These are phyloP conservation scores for Malassezia nana DNA, from an alignment of 1,284 basidiomycete species.

Conservation along the genomic window DNA sequence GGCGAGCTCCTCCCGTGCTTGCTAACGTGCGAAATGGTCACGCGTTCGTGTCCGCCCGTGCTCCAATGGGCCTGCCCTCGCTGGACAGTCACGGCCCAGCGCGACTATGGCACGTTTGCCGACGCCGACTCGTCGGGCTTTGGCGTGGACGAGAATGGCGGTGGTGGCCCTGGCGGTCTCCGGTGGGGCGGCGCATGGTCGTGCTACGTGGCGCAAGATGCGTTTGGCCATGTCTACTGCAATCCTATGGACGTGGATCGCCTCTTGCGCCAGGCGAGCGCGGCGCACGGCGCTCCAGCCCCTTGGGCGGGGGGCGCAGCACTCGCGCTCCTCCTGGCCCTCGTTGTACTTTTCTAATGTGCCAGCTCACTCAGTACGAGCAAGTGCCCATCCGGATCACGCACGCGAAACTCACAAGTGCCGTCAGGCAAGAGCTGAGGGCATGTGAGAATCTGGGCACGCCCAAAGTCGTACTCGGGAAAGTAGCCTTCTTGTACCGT, in stretches of 20 bases:
- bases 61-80: conserved; percentile 39
- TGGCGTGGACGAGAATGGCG: conserved; percentile 36
- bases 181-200: conserved; percentile 36
- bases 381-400: conserved; percentile 35
- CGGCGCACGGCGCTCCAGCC: too few species aligned
- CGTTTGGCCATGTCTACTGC: conserved; percentile 43
- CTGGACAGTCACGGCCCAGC: conserved; percentile 43
- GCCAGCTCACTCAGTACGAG: conserved; percentile 21
- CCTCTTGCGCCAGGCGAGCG: conserved; percentile 19
- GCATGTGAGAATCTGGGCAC: conserved; percentile 23
- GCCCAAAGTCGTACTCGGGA: conserved; percentile 22
- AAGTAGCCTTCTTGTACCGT: conserved; percentile 22
- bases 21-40: conserved; percentile 41
- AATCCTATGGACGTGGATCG: conserved; percentile 42
- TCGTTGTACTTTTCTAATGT: not conserved
- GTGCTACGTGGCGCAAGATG: conserved; percentile 41
- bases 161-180: conserved; percentile 30
- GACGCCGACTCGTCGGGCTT: conserved; percentile 33
- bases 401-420: conserved; percentile 25
- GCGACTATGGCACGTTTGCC: conserved; percentile 46
- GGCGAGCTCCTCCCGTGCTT: conserved; percentile 46
- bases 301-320: not conserved
- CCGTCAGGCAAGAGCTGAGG: conserved; percentile 34
- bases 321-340: not conserved
- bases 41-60: conserved; percentile 37